Conservation (phyloP, 78 protist species). For the Planoprotostelium fungivorum region DNA sequence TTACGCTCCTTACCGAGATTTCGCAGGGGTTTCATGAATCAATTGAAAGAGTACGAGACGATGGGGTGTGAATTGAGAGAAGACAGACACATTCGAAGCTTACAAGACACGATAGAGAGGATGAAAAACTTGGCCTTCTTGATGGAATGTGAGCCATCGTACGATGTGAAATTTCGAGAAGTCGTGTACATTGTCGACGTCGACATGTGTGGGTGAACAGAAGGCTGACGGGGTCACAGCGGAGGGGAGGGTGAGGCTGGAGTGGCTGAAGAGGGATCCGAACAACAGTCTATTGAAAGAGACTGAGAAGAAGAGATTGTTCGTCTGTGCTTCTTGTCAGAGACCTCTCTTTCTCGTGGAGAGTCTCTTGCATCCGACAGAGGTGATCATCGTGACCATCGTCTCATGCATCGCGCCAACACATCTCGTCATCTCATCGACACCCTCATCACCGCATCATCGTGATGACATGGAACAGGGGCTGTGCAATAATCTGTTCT, state of each 20-base stretch:
- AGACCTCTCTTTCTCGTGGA: neutral
- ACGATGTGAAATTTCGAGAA: too few species aligned
- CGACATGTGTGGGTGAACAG: too few species aligned
- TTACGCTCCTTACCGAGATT: neutral
- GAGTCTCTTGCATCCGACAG: neutral
- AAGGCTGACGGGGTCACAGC: too few species aligned
- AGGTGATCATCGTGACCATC: neutral
- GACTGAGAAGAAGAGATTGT: neutral
- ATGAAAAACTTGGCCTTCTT: neutral
- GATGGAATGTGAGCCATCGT: neutral
- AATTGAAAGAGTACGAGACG: neutral
- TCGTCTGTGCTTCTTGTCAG: neutral
- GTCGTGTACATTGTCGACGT: too few species aligned
- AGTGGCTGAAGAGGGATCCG: neutral
- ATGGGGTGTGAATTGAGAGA: neutral
- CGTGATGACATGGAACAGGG: neutral
- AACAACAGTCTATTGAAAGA: neutral
- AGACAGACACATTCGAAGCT: neutral
- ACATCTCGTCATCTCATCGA: too few species aligned
- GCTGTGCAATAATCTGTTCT: neutral
- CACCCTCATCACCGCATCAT: too few species aligned
- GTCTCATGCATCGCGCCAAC: too few species aligned
- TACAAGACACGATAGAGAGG: neutral
- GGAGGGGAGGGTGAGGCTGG: neutral
- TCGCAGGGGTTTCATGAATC: neutral